phyloP scores from a whole-genome alignment of 2,329 filamentous ascomycete species.

The Ceratocystis alfenasii region DNA sequence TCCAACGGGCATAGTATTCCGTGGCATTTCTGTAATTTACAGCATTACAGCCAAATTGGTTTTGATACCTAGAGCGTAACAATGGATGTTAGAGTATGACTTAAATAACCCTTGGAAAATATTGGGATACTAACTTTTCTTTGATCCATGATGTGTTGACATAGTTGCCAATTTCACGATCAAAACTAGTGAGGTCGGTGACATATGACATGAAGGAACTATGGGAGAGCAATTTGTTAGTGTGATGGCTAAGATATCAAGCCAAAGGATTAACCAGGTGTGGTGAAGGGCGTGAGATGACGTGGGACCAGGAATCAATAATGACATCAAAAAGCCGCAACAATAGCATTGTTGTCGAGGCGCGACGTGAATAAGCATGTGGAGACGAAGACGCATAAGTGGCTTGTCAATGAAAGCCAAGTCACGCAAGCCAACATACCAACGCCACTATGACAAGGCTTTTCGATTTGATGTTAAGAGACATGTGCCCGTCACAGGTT shows the following conservation, averaged over 20 bases:
- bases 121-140: slow-evolving; percentile 50
- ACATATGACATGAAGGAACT: slow-evolving; percentile 82
- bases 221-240: slow-evolving; percentile 24
- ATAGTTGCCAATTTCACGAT: slow-evolving; percentile 60
- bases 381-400: no score
- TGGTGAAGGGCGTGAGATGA: no score
- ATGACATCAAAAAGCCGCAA: neutral
- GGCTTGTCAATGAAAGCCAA: no score
- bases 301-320: no score
- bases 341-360: neutral
- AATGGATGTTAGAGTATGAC: neutral
- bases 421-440: no score
- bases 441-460: no score
- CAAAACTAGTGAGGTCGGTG: slow-evolving; percentile 63
- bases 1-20: slow-evolving; percentile 83
- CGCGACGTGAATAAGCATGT: no score
- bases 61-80: slow-evolving; percentile 53
- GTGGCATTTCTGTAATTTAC: slow-evolving; percentile 68
- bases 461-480: neutral
- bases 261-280: no score
- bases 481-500: neutral
- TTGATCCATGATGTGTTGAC: slow-evolving; percentile 63
- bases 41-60: slow-evolving; percentile 65
- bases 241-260: no score
- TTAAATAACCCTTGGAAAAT: neutral